A percentile compares a stretch with the other conserved stretches of the same genome.
Evolutionary conservation across 495 filamentous ascomycete genomes (phyloP).

Genomic region (Talaromyces wortmannii): DNA sequence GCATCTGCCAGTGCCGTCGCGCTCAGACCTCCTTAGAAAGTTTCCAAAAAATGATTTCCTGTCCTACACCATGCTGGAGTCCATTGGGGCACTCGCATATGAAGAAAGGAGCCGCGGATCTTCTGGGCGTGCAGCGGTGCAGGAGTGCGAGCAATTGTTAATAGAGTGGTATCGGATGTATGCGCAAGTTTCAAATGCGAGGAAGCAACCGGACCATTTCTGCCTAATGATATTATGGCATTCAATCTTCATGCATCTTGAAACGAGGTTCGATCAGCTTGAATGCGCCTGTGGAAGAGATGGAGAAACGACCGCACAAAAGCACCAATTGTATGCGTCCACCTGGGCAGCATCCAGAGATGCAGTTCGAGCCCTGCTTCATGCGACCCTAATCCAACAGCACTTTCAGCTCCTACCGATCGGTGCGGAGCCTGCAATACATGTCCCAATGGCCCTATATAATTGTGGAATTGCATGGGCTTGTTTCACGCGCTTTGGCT

Average conservation of each 20-base stretch:
- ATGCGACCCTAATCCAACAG: slow-evolving; percentile 12
- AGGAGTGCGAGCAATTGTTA: too few species aligned
- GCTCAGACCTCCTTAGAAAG: too few species aligned
- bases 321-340: background rate
- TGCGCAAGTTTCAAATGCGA: too few species aligned
- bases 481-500: too few species aligned
- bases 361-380: slow-evolving; percentile 10
- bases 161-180: too few species aligned
- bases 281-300: slow-evolving; percentile 19
- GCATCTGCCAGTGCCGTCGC: too few species aligned
- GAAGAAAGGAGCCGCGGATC: too few species aligned
- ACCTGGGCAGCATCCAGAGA: slow-evolving; percentile 6
- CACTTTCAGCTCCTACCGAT: slow-evolving; percentile 8
- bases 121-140: too few species aligned
- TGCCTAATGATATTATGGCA: slow-evolving; percentile 31
- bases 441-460: slow-evolving; percentile 13
- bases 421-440: slow-evolving; percentile 13
- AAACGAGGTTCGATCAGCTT: slow-evolving; percentile 22
- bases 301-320: background rate
- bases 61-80: too few species aligned
- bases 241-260: slow-evolving; percentile 20
- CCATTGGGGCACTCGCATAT: too few species aligned
- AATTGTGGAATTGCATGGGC: too few species aligned
- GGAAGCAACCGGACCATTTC: slow-evolving; percentile 12
- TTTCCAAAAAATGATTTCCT: too few species aligned